Evolutionary conservation across 164 flowering plant genomes (phyloP).

Genomic region (Chimonanthus praecox): DNA sequence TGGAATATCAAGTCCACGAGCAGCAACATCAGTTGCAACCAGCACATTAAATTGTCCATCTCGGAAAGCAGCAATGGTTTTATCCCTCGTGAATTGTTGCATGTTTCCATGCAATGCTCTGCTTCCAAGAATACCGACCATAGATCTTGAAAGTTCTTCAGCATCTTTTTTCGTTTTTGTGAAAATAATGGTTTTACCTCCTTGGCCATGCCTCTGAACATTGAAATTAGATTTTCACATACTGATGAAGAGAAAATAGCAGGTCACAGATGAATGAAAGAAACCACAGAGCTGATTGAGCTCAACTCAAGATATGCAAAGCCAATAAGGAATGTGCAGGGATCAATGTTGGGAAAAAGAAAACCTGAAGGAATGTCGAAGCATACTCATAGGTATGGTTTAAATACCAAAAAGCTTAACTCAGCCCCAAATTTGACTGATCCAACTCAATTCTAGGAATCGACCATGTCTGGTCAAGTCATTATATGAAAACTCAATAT

Average conservation of each 20-base stretch:
- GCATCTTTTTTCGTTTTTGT: slow-evolving; percentile 40
- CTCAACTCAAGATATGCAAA: background rate
- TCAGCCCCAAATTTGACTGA: too few relatives aligned
- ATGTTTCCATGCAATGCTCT: slow-evolving; percentile 40
- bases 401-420: too few relatives aligned
- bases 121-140: slow-evolving; percentile 25
- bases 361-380: too few relatives aligned
- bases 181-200: slow-evolving; percentile 39
- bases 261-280: background rate
- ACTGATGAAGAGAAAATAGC: background rate
- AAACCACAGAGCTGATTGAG: background rate
- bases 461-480: too few relatives aligned
- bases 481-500: too few relatives aligned
- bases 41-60: slow-evolving; percentile 31
- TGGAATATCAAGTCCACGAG: slow-evolving; percentile 46
- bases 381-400: too few relatives aligned
- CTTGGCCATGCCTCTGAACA: slow-evolving; percentile 28
- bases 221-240: background rate
- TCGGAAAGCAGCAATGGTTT: slow-evolving; percentile 34
- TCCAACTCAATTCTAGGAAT: too few relatives aligned
- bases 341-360: background rate
- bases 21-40: slow-evolving; percentile 46
- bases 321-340: background rate
- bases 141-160: slow-evolving; percentile 28
- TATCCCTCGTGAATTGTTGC: slow-evolving; percentile 34